Percentiles rank a stretch among this genome's conserved stretches.
phyloP scores from a whole-genome alignment of 31 red algal species.

The Endocladia muricata region DNA sequence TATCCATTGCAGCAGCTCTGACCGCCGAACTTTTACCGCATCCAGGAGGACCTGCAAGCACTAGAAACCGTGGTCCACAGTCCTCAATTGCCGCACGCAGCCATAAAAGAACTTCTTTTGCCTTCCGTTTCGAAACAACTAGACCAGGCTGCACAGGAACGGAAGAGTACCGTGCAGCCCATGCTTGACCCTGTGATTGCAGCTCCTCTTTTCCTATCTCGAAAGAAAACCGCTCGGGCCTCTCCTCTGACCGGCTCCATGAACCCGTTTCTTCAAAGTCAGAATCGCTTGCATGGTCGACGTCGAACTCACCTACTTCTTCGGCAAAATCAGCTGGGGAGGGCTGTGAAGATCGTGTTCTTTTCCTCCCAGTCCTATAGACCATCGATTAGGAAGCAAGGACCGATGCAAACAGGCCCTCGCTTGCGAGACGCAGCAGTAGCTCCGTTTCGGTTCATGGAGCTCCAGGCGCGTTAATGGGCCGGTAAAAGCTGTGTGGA shows the following conservation, averaged over 20 bases:
- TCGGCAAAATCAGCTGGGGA: not conserved
- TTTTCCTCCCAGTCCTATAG: too few species aligned
- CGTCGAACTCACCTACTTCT: slow-evolving; percentile 4
- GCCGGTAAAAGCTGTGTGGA: too few species aligned
- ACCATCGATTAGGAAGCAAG: too few species aligned
- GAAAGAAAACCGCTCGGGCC: too few species aligned
- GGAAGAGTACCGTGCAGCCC: slow-evolving; percentile 27
- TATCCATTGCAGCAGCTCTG: slow-evolving; percentile 7
- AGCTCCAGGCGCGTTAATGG: too few species aligned
- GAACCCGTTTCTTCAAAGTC: not conserved
- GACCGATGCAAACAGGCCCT: too few species aligned
- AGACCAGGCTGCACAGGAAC: slow-evolving; percentile 21
- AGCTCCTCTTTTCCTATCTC: not conserved
- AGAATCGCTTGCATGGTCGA: not conserved
- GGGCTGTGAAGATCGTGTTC: too few species aligned
- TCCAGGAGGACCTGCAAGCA: slow-evolving; percentile 49
- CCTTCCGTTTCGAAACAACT: slow-evolving; percentile 22
- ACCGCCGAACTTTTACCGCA: slow-evolving; percentile 42
- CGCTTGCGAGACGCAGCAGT: too few species aligned
- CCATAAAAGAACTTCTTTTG: slow-evolving; percentile 35
- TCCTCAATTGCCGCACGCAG: slow-evolving; percentile 20
- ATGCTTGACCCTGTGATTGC: not conserved
- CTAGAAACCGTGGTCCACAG: slow-evolving; percentile 17
- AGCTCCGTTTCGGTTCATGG: too few species aligned
- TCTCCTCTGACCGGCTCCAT: not conserved